Conservation (phyloP, 208 protist genomes). For the Leishmania aethiopica region DNA sequence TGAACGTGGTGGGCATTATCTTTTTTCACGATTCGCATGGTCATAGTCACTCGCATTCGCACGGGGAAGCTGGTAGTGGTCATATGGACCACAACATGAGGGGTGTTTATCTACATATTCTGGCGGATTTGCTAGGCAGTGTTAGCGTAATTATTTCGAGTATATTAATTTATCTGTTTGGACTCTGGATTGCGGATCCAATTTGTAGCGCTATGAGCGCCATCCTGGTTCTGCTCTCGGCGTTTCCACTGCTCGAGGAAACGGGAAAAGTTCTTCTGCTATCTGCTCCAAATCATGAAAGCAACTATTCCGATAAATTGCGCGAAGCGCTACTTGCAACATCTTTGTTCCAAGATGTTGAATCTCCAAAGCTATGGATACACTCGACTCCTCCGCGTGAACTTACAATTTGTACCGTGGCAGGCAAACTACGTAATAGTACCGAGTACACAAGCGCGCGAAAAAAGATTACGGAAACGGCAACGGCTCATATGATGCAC, state of each 20-base stretch:
- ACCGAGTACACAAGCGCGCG: conserved; percentile 18
- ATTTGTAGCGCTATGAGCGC: conserved; percentile 79
- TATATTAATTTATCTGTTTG: conserved; percentile 65
- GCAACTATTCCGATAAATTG: conserved; percentile 29
- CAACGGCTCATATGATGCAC: conserved; percentile 13
- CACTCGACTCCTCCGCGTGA: conserved; percentile 69
- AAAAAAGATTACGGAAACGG: conserved; percentile 22
- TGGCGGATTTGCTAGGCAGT: conserved; percentile 87
- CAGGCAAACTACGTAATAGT: conserved; percentile 29
- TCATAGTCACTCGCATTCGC: conserved; percentile 53
- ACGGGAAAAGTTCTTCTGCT: conserved; percentile 79
- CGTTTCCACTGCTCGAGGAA: conserved; percentile 77
- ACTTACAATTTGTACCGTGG: conserved; percentile 50
- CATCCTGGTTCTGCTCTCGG: conserved; percentile 68
- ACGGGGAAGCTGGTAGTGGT: conserved; percentile 36
- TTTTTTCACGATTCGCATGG: conserved; percentile 84
- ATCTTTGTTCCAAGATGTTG: conserved; percentile 37
- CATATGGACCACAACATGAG: conserved; percentile 81
- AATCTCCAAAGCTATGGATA: conserved; percentile 50
- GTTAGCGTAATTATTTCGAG: conserved; percentile 88
- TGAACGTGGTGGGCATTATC: conserved; percentile 84
- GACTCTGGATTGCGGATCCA: conserved; percentile 68
- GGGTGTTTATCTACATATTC: conserved; percentile 89
- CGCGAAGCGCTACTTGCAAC: conserved; percentile 29
- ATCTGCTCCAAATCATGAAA: conserved; percentile 29